These are phyloP conservation scores for Syzygium oleosum DNA, from an alignment of 345 rosid genomes.

Conservation along the genomic window DNA sequence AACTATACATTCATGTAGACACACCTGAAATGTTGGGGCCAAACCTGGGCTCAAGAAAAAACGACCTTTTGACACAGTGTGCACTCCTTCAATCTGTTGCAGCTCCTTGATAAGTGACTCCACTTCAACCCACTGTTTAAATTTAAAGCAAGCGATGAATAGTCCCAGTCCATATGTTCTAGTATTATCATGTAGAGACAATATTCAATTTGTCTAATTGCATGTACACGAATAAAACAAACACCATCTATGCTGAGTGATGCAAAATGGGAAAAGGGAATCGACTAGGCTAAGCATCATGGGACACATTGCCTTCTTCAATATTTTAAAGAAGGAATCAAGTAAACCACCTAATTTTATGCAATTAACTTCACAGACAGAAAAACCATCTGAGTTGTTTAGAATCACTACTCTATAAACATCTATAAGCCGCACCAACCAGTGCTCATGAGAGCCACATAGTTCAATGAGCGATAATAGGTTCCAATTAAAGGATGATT, in stretches of 20 bases:
- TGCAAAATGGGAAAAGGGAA: neutral
- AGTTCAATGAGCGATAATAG: neutral
- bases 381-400: neutral
- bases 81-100: slow-evolving; percentile 64
- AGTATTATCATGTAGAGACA: neutral
- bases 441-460: neutral
- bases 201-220: neutral
- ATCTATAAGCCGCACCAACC: neutral
- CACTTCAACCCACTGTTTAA: slow-evolving; percentile 83
- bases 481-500: neutral
- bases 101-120: slow-evolving; percentile 80
- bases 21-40: slow-evolving; percentile 95
- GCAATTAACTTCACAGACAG: neutral
- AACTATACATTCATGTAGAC: neutral
- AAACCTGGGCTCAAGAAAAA: slow-evolving; percentile 90
- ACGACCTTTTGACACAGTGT: slow-evolving; percentile 74
- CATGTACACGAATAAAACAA: neutral
- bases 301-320: neutral
- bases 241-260: neutral
- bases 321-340: neutral
- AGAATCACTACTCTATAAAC: neutral
- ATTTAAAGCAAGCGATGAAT: neutral
- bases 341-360: neutral
- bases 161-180: neutral
- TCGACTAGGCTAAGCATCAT: neutral